These are phyloP conservation scores for Plectosphaerella sp. DNA, from an alignment of 2,329 filamentous ascomycete species.

Conservation along the genomic window DNA sequence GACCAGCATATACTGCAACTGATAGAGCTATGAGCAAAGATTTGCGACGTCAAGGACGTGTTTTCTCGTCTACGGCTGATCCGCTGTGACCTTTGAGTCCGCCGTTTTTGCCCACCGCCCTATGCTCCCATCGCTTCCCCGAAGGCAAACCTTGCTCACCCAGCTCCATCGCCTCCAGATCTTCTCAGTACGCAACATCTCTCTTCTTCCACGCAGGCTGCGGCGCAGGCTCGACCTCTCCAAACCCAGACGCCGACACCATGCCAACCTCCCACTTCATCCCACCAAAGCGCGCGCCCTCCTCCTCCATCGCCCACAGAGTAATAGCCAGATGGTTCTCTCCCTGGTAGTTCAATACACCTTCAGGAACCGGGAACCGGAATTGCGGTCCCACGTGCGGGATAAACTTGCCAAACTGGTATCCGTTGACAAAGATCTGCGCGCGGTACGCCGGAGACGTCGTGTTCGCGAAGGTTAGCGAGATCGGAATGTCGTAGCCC, in stretches of 20 bases:
- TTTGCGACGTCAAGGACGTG: not conserved
- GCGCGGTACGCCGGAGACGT: slow-evolving; percentile 41
- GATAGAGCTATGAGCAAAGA: not conserved
- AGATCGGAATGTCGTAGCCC: slow-evolving; percentile 51
- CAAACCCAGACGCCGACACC: slow-evolving; percentile 40
- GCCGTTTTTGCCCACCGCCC: no score
- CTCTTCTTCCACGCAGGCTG: slow-evolving; percentile 37
- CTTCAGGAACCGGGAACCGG: slow-evolving; percentile 63
- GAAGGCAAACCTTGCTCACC: no score
- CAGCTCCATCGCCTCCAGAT: no score
- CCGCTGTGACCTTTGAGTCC: no score
- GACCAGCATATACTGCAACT: not conserved
- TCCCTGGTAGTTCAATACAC: slow-evolving; percentile 61
- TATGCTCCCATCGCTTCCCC: no score
- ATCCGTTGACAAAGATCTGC: slow-evolving; percentile 67
- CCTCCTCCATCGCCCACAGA: slow-evolving; percentile 57
- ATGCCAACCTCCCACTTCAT: slow-evolving; percentile 27
- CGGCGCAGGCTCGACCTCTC: slow-evolving; percentile 32
- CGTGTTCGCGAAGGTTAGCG: slow-evolving; percentile 45
- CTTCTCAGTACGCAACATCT: slow-evolving; percentile 41
- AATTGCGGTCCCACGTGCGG: slow-evolving; percentile 67
- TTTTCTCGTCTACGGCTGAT: no score
- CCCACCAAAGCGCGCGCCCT: slow-evolving; percentile 35
- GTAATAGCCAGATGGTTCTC: slow-evolving; percentile 62
- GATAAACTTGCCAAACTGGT: slow-evolving; percentile 52